Conservation (phyloP, 1,284 basidiomycete genomes). For the Kwoniella shivajii region DNA sequence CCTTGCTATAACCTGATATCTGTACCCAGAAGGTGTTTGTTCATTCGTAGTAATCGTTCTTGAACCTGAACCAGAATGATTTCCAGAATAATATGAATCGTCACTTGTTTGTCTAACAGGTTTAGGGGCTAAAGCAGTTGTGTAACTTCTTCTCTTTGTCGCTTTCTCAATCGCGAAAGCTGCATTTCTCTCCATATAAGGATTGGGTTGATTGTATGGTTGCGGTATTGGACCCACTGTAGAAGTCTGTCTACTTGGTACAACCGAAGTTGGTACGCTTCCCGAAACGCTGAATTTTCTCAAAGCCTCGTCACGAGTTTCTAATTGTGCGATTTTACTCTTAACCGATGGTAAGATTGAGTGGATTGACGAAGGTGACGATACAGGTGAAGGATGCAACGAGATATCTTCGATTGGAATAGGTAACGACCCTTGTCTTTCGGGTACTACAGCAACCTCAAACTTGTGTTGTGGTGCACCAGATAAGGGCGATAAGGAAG, state of each 20-base stretch:
- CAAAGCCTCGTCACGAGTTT: constrained; percentile 44
- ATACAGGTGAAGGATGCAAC: constrained; percentile 5
- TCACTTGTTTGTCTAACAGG: constrained; percentile 14
- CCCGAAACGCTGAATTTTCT: constrained; percentile 42
- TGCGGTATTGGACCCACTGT: neutral
- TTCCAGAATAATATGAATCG: constrained; percentile 10
- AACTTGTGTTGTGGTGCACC: neutral
- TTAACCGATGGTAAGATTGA: constrained; percentile 37
- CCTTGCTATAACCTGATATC: too few species aligned
- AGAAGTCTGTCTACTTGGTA: neutral
- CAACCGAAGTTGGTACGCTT: constrained; percentile 5
- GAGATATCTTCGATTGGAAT: constrained; percentile 13
- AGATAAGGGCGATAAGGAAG: neutral
- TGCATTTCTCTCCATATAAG: neutral
- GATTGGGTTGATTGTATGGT: constrained; percentile 1
- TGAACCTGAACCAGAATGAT: neutral
- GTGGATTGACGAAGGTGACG: constrained; percentile 18
- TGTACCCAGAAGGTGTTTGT: neutral
- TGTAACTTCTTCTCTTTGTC: constrained; percentile 32
- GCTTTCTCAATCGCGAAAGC: too few species aligned
- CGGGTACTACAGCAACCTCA: neutral
- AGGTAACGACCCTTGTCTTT: neutral
- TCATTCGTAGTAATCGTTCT: too few species aligned
- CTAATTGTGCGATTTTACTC: constrained; percentile 45
- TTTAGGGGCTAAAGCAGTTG: constrained; percentile 36